Evolutionary conservation across 2,329 filamentous ascomycete species (phyloP).

Genomic region (Ilyonectria mors-panacis): DNA sequence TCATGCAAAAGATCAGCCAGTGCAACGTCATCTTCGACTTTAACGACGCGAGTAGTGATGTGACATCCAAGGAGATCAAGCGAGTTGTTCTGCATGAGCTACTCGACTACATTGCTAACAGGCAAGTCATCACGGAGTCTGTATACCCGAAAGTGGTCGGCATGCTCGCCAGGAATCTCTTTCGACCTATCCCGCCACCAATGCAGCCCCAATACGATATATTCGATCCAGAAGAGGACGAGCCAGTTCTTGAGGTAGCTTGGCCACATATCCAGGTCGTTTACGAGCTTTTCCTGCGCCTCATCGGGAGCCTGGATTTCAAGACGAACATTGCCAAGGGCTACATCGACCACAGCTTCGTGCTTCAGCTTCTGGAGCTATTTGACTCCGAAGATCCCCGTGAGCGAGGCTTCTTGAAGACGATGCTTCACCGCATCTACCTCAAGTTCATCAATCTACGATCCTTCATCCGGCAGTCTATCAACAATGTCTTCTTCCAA

Average conservation of each 20-base stretch:
- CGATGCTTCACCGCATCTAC: constrained; percentile 96
- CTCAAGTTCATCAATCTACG: constrained; percentile 98
- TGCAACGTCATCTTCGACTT: constrained; percentile 99
- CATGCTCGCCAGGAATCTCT: constrained; percentile 99
- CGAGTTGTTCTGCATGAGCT: constrained; percentile 94
- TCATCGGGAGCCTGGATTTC: constrained; percentile 99
- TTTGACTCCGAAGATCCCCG: constrained; percentile 98
- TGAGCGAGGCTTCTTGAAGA: constrained; percentile 98
- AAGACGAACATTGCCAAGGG: constrained; percentile 99
- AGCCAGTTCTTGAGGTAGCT: constrained; percentile 96
- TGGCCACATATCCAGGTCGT: constrained; percentile 99
- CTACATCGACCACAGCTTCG: constrained; percentile 98
- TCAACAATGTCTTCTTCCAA: constrained; percentile 99
- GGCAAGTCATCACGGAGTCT: constrained; percentile 97
- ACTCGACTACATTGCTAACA: constrained; percentile 98
- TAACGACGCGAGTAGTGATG: constrained; percentile 96
- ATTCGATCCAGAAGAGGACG: constrained; percentile 98
- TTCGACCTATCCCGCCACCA: constrained; percentile 95
- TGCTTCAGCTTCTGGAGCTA: constrained; percentile 94
- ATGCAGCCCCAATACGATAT: constrained; percentile 98
- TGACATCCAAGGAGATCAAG: constrained; percentile 99
- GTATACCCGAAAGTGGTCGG: constrained; percentile 99
- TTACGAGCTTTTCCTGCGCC: constrained; percentile 98
- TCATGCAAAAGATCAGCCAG: constrained; percentile 99
- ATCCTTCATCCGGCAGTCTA: constrained; percentile 96